These are phyloP conservation scores for Pseudocercospora fuligena DNA, from an alignment of 2,329 filamentous ascomycete genomes.

Conservation along the genomic window DNA sequence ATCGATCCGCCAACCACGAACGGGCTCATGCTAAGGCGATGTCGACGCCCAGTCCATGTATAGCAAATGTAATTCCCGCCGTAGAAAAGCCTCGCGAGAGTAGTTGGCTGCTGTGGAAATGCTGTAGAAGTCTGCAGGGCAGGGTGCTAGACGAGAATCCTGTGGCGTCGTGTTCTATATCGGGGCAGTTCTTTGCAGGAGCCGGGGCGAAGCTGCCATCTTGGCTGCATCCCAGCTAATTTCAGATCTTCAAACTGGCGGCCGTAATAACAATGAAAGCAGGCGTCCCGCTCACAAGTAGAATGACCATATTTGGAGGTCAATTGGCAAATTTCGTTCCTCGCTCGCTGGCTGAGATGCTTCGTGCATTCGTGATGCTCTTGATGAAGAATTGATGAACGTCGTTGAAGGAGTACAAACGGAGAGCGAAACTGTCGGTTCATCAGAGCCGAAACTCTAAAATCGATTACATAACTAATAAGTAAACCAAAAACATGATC, in stretches of 20 bases:
- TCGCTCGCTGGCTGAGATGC: too few relatives aligned
- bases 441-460: background rate
- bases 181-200: background rate
- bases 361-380: too few relatives aligned
- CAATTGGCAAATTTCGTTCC: too few relatives aligned
- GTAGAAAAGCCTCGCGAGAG: background rate
- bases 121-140: background rate
- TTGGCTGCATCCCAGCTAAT: background rate
- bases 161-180: conserved; percentile 11
- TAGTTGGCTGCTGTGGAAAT: background rate
- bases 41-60: background rate
- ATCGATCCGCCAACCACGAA: background rate
- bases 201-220: conserved; percentile 6
- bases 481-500: background rate
- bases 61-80: background rate
- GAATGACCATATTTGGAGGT: too few relatives aligned
- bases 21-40: background rate
- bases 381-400: too few relatives aligned
- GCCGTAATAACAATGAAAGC: too few relatives aligned
- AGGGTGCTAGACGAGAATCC: background rate
- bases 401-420: too few relatives aligned
- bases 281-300: too few relatives aligned
- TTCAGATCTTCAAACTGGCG: too few relatives aligned
- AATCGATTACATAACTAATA: background rate
- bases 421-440: background rate